Percentiles rank a stretch among this genome's conserved stretches.
Evolutionary conservation across 345 rosid genomes (phyloP).

Genomic region (Euphorbia peplus): DNA sequence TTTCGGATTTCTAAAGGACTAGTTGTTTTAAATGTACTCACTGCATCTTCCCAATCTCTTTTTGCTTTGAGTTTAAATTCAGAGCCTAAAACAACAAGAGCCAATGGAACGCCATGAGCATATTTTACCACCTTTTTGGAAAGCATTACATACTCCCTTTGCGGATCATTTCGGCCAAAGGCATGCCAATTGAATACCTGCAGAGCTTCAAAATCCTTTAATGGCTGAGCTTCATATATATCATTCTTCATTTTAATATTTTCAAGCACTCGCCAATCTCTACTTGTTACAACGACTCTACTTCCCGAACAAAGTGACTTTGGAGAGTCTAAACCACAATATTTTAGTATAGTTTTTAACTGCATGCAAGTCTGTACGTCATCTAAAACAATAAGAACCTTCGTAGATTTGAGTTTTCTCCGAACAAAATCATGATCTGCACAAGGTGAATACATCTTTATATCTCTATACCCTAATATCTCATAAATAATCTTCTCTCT

Average conservation of each 20-base stretch:
- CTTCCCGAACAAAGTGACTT: not conserved
- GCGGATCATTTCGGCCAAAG: not conserved
- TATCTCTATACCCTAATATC: not conserved
- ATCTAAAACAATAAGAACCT: not conserved
- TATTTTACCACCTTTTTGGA: not conserved
- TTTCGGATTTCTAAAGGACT: not conserved
- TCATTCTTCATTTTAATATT: not conserved
- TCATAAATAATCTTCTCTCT: not conserved
- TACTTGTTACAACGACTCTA: constrained; percentile 11
- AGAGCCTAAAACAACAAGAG: constrained; percentile 2
- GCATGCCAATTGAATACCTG: not conserved
- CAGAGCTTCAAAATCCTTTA: not conserved
- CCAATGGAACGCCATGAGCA: not conserved
- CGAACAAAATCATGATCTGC: not conserved
- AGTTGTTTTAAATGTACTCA: not conserved
- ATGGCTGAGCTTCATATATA: not conserved
- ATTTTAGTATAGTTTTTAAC: not conserved
- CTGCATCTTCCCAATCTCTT: not conserved
- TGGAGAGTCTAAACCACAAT: not conserved
- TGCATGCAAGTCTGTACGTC: not conserved
- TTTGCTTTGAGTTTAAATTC: not conserved
- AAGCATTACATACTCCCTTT: not conserved
- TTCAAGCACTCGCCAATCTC: constrained; percentile 1
- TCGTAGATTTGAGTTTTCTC: not conserved
- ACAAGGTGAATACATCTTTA: not conserved